Percentiles rank a stretch among this genome's conserved stretches.
Evolutionary conservation across 768 basidiomycete species (phyloP).

Genomic region (Podaxis pistillaris): DNA sequence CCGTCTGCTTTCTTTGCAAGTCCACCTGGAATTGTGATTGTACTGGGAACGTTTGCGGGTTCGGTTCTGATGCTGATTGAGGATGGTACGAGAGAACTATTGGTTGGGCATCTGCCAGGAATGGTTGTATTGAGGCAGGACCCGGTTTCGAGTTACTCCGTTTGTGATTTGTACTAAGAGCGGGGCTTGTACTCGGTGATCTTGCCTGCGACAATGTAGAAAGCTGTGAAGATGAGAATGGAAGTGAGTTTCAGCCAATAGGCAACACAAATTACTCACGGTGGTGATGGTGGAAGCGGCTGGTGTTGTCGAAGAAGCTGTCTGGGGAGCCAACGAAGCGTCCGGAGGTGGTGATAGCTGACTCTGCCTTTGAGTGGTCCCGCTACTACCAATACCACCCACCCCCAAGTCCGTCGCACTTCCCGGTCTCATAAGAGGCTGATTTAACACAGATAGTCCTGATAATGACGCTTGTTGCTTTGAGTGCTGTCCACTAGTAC

Average conservation of each 20-base stretch:
- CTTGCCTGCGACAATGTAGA: neutral
- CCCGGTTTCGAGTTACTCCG: neutral
- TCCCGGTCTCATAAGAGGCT: neutral
- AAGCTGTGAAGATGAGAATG: neutral
- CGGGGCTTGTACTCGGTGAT: neutral
- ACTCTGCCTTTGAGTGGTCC: neutral
- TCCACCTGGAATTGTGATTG: neutral
- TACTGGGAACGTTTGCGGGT: neutral
- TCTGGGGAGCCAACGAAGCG: neutral
- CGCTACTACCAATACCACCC: neutral
- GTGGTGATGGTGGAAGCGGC: neutral
- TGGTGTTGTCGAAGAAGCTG: neutral
- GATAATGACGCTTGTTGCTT: conserved; percentile 5
- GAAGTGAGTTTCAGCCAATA: neutral
- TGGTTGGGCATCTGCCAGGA: neutral
- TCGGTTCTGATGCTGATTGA: neutral
- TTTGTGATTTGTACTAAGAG: neutral
- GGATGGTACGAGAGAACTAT: neutral
- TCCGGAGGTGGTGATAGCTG: neutral
- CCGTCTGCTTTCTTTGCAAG: neutral
- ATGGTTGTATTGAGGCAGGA: neutral
- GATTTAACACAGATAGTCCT: conserved; percentile 6
- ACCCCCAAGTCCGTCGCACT: neutral
- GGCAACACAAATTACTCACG: neutral
- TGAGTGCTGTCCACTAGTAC: neutral